A percentile compares a stretch with the other conserved stretches of the same genome.
Evolutionary conservation across 805 yeast species (phyloP).

Genomic region (Kregervanrija delftensis): DNA sequence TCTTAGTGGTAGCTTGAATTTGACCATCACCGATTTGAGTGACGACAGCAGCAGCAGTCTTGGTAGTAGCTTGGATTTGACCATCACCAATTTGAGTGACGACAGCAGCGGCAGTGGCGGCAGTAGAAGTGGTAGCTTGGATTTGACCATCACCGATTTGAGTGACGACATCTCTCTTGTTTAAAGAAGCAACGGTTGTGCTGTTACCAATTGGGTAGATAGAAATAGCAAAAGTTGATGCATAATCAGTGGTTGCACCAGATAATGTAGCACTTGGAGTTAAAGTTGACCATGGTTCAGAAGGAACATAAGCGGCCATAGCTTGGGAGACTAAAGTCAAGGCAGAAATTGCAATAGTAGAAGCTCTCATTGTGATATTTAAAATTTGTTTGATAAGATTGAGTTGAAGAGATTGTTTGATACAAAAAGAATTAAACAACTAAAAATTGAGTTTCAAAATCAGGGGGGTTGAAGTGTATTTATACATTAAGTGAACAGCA

Average conservation of each 20-base stretch:
- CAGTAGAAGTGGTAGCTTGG: conserved; percentile 28
- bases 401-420: too few relatives aligned
- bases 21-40: conserved; percentile 43
- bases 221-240: conserved; percentile 63
- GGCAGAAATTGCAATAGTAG: conserved; percentile 25
- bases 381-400: too few relatives aligned
- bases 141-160: conserved; percentile 34
- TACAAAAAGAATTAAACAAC: too few relatives aligned
- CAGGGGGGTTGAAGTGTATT: too few relatives aligned
- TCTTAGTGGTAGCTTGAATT: conserved; percentile 30
- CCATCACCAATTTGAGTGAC: conserved; percentile 31
- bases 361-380: conserved; percentile 9
- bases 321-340: conserved; percentile 39
- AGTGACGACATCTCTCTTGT: conserved; percentile 31
- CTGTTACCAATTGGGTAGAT: conserved; percentile 42
- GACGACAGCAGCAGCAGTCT: conserved; percentile 32
- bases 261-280: conserved; percentile 50
- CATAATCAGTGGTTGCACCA: conserved; percentile 54
- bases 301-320: conserved; percentile 55
- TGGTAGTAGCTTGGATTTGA: conserved; percentile 44
- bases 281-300: conserved; percentile 64
- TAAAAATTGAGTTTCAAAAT: too few relatives aligned
- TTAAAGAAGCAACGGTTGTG: conserved; percentile 4
- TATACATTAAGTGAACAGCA: too few relatives aligned
- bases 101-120: conserved; percentile 23